Evolutionary conservation across 306 rosid species (phyloP).

Genomic region (Hylodesmum podocarpum): DNA sequence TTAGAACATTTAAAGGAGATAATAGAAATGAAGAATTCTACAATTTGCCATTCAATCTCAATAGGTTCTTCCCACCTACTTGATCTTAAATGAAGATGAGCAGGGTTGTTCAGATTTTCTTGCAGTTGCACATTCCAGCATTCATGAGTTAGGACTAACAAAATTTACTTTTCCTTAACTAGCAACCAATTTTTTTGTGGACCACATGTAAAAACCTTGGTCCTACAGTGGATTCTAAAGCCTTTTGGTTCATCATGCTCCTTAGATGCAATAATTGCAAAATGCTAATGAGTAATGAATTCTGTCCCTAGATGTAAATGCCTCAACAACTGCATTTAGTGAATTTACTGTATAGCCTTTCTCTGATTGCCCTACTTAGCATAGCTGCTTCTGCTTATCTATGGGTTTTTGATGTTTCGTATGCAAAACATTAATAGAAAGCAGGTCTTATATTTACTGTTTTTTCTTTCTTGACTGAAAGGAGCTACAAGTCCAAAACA

Average conservation of each 20-base stretch:
- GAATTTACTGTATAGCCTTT: not conserved
- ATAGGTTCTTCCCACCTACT: constrained; percentile 93
- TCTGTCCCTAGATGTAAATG: not conserved
- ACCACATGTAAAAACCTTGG: constrained; percentile 27
- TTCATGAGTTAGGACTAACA: constrained; percentile 17
- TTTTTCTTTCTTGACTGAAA: not conserved
- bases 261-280: constrained; percentile 31
- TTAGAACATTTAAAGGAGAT: constrained; percentile 89
- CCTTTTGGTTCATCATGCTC: not conserved
- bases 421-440: not conserved
- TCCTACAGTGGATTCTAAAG: constrained; percentile 27
- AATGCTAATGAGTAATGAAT: not conserved
- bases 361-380: not conserved
- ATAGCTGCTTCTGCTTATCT: not conserved
- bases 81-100: constrained; percentile 17
- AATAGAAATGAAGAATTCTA: constrained; percentile 96
- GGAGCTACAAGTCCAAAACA: not conserved
- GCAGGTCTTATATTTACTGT: not conserved
- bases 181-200: constrained; percentile 34
- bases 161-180: constrained; percentile 25
- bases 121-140: constrained; percentile 6
- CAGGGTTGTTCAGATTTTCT: constrained; percentile 13
- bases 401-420: not conserved
- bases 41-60: constrained; percentile 88
- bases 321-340: not conserved